These are phyloP conservation scores for Aspergillus fischeri DNA, from an alignment of 2,329 filamentous ascomycete species.

Conservation along the genomic window DNA sequence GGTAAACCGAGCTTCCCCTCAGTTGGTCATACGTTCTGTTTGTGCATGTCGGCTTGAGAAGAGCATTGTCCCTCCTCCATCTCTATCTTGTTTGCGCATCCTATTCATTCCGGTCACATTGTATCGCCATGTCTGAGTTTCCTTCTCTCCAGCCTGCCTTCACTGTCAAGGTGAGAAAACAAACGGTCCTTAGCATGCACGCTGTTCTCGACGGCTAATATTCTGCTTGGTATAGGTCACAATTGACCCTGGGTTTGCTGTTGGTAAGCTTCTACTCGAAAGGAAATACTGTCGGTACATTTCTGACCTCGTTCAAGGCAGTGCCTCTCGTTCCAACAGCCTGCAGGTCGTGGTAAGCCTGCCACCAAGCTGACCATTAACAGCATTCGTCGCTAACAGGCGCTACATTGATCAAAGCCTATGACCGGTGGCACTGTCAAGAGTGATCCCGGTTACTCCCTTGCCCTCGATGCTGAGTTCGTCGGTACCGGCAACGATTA, in stretches of 20 bases:
- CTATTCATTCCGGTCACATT: slow-evolving; percentile 14
- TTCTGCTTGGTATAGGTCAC: slow-evolving; percentile 20
- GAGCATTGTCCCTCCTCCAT: background rate
- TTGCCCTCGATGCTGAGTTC: slow-evolving; percentile 35
- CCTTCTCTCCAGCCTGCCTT: slow-evolving; percentile 40
- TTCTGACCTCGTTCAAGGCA: slow-evolving; percentile 23
- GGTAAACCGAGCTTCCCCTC: background rate
- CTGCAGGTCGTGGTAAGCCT: slow-evolving; percentile 36
- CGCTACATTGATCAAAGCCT: slow-evolving; percentile 24
- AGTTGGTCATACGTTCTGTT: background rate
- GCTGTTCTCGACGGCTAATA: background rate
- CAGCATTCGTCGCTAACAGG: background rate
- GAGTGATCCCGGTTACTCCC: slow-evolving; percentile 32
- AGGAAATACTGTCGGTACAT: background rate
- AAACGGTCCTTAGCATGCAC: background rate
- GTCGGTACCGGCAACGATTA: slow-evolving; percentile 40
- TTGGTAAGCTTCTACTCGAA: slow-evolving; percentile 25
- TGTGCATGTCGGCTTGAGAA: background rate
- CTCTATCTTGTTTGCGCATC: background rate
- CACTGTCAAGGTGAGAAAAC: slow-evolving; percentile 30
- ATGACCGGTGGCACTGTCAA: slow-evolving; percentile 36
- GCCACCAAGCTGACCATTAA: background rate
- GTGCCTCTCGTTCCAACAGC: slow-evolving; percentile 30
- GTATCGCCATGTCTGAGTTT: slow-evolving; percentile 33
- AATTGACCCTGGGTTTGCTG: slow-evolving; percentile 25